Conservation (phyloP, 2,329 filamentous ascomycete species). For the Colletotrichum sp. region DNA sequence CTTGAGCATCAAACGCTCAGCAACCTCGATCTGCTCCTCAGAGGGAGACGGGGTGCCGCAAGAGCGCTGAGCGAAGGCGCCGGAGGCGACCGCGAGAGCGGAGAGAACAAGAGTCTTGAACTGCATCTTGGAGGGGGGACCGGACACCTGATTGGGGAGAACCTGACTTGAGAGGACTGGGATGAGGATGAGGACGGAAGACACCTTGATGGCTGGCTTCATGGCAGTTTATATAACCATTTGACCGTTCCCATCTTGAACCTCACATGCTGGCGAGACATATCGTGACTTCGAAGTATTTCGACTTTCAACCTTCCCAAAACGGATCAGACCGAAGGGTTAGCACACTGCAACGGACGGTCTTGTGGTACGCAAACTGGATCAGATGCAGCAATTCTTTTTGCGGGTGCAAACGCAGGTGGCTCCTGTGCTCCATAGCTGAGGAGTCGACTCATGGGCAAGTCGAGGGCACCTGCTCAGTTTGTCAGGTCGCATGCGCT, state of each 20-base stretch:
- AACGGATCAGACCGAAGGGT: neutral
- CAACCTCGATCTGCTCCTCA: constrained; percentile 11
- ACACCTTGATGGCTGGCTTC: constrained; percentile 10
- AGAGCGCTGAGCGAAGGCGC: constrained; percentile 15
- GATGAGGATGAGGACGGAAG: neutral
- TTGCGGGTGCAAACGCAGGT: neutral
- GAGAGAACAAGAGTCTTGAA: constrained; percentile 16
- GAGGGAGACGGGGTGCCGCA: constrained; percentile 13
- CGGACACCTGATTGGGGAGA: constrained; percentile 1
- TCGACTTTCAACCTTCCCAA: constrained; percentile 10
- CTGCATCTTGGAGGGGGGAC: constrained; percentile 6
- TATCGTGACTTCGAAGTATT: neutral
- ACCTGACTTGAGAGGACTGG: neutral
- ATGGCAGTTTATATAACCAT: constrained; percentile 1
- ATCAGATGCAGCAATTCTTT: neutral
- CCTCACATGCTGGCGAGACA: neutral
- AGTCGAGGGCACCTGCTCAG: neutral
- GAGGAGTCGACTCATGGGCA: neutral
- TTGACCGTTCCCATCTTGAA: neutral
- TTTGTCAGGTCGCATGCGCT: neutral
- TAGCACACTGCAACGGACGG: neutral
- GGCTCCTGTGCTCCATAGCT: neutral
- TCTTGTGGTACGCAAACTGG: neutral
- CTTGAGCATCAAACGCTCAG: constrained; percentile 4
- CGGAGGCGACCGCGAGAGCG: constrained; percentile 12